Conservation (phyloP, 306 rosid genomes). For the Ammopiptanthus mongolicus region DNA sequence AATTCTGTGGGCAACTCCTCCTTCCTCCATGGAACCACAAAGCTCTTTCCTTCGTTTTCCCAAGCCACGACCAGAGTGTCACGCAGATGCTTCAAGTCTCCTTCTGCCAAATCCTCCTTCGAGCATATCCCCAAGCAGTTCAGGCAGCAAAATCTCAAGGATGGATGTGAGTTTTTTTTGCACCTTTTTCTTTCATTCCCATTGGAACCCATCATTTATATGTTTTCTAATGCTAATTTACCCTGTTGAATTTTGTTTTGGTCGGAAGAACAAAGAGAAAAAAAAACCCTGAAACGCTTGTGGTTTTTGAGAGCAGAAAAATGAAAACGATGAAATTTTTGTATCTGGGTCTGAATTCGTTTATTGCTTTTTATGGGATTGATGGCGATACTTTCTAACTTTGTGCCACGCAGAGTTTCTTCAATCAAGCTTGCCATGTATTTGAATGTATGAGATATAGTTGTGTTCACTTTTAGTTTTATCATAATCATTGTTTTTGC, state of each 20-base stretch:
- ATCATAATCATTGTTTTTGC: neutral
- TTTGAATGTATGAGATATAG: neutral
- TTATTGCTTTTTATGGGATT: neutral
- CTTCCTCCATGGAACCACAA: conserved; percentile 53
- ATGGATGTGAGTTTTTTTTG: conserved; percentile 62
- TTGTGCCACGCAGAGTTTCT: neutral
- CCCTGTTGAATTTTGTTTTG: neutral
- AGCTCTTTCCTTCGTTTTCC: conserved; percentile 21
- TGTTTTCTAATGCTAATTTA: neutral
- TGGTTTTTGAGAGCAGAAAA: neutral
- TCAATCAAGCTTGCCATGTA: neutral
- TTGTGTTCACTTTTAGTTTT: neutral
- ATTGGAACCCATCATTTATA: neutral
- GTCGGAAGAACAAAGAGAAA: neutral
- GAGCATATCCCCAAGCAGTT: conserved; percentile 77
- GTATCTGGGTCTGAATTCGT: neutral
- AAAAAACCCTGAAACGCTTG: neutral
- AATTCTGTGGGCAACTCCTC: conserved; percentile 29
- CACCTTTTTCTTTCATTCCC: neutral
- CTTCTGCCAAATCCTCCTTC: conserved; percentile 43
- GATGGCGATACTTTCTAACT: neutral
- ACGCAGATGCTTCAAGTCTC: conserved; percentile 38
- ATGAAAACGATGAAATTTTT: neutral
- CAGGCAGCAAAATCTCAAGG: conserved; percentile 74
- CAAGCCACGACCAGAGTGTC: neutral